These are phyloP conservation scores for Heterobasidion occidentale DNA, from an alignment of 1,284 basidiomycete genomes.

Conservation along the genomic window DNA sequence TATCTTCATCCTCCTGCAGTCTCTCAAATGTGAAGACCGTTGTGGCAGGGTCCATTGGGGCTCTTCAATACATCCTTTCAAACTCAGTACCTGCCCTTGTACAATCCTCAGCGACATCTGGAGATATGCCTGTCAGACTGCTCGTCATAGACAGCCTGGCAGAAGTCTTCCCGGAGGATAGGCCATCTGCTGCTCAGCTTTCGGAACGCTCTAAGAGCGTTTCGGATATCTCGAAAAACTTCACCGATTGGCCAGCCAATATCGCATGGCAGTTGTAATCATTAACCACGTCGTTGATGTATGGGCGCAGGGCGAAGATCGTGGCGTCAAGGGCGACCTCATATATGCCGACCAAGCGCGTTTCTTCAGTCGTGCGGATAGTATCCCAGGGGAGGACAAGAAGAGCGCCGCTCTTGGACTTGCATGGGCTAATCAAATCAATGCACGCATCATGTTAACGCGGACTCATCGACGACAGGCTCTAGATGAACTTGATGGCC, in stretches of 20 bases:
- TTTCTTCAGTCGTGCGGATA: constrained; percentile 66
- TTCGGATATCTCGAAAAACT: constrained; percentile 56
- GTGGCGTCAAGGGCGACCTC: constrained; percentile 27
- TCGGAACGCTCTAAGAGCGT: constrained; percentile 66
- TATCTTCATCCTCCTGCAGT: constrained; percentile 36
- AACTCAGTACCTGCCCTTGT: constrained; percentile 58
- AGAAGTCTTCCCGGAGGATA: constrained; percentile 64
- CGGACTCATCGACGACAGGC: constrained; percentile 65
- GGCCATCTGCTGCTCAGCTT: constrained; percentile 52
- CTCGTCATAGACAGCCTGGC: constrained; percentile 79
- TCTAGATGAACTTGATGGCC: constrained; percentile 29
- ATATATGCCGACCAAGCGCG: constrained; percentile 69
- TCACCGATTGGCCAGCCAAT: constrained; percentile 56
- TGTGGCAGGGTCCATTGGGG: constrained; percentile 47
- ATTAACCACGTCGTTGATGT: constrained; percentile 85
- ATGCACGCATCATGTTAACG: constrained; percentile 74
- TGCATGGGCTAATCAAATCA: constrained; percentile 88
- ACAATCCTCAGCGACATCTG: constrained; percentile 15
- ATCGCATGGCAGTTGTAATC: constrained; percentile 69
- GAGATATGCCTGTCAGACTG: constrained; percentile 47
- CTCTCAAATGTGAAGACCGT: constrained; percentile 67
- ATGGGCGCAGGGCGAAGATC: constrained; percentile 33
- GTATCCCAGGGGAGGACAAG: constrained; percentile 41
- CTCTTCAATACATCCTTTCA: constrained; percentile 62
- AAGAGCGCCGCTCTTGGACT: constrained; percentile 84